phyloP scores from a whole-genome alignment of 345 rosid genomes.

The Acer negundo region DNA sequence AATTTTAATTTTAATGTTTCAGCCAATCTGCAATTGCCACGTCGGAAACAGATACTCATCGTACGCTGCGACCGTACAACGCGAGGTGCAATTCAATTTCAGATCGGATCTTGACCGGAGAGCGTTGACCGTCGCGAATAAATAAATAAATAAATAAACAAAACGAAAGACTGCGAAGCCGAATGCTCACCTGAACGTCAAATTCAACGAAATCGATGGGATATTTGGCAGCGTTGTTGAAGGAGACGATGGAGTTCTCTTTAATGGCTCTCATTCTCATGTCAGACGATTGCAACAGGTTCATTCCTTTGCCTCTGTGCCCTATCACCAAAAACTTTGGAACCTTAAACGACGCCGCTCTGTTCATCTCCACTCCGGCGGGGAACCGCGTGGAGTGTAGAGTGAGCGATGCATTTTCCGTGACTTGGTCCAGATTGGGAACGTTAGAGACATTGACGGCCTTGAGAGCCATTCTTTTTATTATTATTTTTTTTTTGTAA shows the following conservation, averaged over 20 bases:
- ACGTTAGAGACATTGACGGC: constrained; percentile 88
- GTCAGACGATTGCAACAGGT: constrained; percentile 58
- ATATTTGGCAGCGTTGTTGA: constrained; percentile 69
- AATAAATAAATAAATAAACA: too few relatives aligned
- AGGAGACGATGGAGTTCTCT: constrained; percentile 80
- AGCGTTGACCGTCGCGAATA: neutral
- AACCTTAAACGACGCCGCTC: constrained; percentile 33
- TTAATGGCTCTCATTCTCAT: constrained; percentile 64
- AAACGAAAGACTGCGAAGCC: neutral
- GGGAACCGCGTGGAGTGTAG: constrained; percentile 41
- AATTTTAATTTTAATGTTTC: neutral
- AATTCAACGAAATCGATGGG: constrained; percentile 88
- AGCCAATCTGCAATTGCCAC: neutral
- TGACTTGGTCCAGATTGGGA: constrained; percentile 68
- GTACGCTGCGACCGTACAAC: constrained; percentile 34
- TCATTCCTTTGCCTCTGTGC: constrained; percentile 96
- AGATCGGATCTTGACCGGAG: neutral
- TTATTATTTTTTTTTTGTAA: neutral
- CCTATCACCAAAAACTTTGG: constrained; percentile 80
- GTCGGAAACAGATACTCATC: constrained; percentile 4
- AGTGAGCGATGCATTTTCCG: constrained; percentile 49
- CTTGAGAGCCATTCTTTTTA: constrained; percentile 67
- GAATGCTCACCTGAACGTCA: constrained; percentile 85
- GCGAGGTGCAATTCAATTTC: neutral
- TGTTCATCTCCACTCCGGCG: constrained; percentile 37